phyloP scores from a whole-genome alignment of 202 grass and related monocot genomes.

The Zizania palustris region DNA sequence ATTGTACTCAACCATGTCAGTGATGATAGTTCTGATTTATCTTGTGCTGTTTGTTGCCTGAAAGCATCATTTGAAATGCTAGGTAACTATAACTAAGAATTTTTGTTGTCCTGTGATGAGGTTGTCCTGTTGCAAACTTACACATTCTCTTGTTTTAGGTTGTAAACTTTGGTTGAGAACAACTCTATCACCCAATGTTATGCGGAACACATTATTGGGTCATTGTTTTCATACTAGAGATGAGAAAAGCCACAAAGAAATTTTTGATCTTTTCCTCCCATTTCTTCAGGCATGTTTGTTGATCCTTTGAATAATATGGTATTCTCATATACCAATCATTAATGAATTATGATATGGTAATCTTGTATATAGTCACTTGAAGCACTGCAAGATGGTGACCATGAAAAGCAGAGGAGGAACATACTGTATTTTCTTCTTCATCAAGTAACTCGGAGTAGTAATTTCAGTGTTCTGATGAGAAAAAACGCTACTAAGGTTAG shows the following conservation, averaged over 20 bases:
- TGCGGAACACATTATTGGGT: constrained; percentile 92
- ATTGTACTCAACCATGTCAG: constrained; percentile 94
- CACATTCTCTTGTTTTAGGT: constrained; percentile 54
- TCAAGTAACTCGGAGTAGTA: constrained; percentile 93
- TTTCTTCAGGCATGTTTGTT: constrained; percentile 80
- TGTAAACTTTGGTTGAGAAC: constrained; percentile 99
- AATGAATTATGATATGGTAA: constrained; percentile 29
- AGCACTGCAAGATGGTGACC: constrained; percentile 92
- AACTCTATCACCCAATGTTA: constrained; percentile 86
- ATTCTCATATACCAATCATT: constrained; percentile 25
- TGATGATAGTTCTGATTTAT: constrained; percentile 90
- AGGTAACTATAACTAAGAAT: constrained; percentile 57
- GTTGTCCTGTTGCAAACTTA: constrained; percentile 29
- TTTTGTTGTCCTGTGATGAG: constrained; percentile 36
- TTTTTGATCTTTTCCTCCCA: constrained; percentile 98
- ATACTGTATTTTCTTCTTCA: constrained; percentile 99
- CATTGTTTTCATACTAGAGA: constrained; percentile 95
- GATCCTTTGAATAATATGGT: constrained; percentile 32
- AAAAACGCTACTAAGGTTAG: constrained; percentile 90
- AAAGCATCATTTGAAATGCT: constrained; percentile 97
- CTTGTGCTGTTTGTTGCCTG: constrained; percentile 91
- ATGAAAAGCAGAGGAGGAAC: constrained; percentile 98
- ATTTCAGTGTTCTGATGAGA: constrained; percentile 83
- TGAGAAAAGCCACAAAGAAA: constrained; percentile 98
- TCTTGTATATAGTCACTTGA: constrained; percentile 86